Base-by-base conservation (phyloP, 192 early-diverging fungal genomes). In the Tieghemiomyces parasiticus region DNA sequence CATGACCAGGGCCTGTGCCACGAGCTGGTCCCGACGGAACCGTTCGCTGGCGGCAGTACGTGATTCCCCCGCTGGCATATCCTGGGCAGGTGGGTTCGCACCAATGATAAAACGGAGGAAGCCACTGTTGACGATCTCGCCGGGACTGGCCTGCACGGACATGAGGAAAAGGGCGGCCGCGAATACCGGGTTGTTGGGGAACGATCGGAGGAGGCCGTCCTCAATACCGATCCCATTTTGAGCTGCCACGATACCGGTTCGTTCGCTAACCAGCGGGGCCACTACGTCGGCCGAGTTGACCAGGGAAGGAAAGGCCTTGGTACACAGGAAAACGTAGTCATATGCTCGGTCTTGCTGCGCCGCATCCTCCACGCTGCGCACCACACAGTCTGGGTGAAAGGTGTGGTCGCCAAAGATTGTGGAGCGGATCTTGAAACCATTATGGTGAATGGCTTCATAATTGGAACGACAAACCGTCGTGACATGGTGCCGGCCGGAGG, bases 171-270 rank as follows among this genome's bases (percentile, higher is more conserved):
- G 75, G 6, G 83, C 78, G 4, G 68, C 64, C 22, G 80, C 80
- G 33, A 79, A 54, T 3, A 88, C 60, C 2, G 79, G 79, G 61
- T 80, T 83, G 25, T 68, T 52, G 13, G 83, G 83, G 65, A 83
- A 88, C 46, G 71, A 67, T n/a, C 55, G 60, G n/a, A 60, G 60
- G 56, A 81, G 74, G 35, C 78, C 75, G 3, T 78, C 74, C 58
- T 88, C 85, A 34, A 84, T 72, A 0, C 76, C 81, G 25, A 88
- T 72, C 9, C 85, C 85, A 60, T 88, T 88, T 65, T 88, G 85
- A 38, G 85, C 82, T 59, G 85, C 49, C 19, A 88, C 67, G 44
- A 88, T 81, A 12, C 64, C 48, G 4, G 83, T 81, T 12, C 69
- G 61, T 9, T 67, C 51, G 1, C 62, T 67, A 3, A 77, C 75